These are phyloP conservation scores for Basipetospora sp. DNA, from an alignment of 2,329 filamentous ascomycete genomes.

Conservation along the genomic window DNA sequence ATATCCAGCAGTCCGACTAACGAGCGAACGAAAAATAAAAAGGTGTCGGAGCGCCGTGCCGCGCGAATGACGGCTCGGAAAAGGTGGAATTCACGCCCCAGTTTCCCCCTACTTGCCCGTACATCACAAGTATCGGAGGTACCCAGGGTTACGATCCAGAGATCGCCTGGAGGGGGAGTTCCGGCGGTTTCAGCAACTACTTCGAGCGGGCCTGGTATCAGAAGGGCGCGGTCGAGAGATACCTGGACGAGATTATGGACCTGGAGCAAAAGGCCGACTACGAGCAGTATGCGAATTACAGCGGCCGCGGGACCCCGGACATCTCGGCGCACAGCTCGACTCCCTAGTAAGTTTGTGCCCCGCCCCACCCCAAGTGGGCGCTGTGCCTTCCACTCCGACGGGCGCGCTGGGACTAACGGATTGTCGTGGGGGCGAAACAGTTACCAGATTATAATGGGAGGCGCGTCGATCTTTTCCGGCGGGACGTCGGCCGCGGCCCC, in stretches of 20 bases:
- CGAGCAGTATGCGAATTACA: constrained; percentile 27
- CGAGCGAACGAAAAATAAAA: constrained; percentile 44
- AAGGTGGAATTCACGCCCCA: constrained; percentile 19
- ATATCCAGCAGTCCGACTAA: too few species aligned
- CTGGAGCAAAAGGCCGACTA: constrained; percentile 31
- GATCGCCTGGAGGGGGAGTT: constrained; percentile 35
- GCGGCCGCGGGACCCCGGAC: constrained; percentile 46
- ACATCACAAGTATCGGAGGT: constrained; percentile 47
- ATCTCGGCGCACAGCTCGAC: constrained; percentile 38
- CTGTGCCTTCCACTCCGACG: too few species aligned
- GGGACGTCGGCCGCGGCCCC: constrained; percentile 42
- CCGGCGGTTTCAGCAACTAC: constrained; percentile 34
- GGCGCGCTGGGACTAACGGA: too few species aligned
- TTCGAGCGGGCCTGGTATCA: constrained; percentile 30
- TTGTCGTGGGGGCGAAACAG: background rate
- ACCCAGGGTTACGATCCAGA: constrained; percentile 39
- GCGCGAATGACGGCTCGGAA: constrained; percentile 22
- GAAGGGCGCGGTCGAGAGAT: constrained; percentile 31
- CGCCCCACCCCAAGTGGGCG: too few species aligned
- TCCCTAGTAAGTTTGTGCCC: constrained; percentile 2
- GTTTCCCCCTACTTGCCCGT: constrained; percentile 35
- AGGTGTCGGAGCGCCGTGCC: constrained; percentile 22
- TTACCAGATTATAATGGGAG: constrained; percentile 20
- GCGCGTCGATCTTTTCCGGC: constrained; percentile 13
- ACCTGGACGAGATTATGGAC: constrained; percentile 13